Base-by-base conservation (phyloP, 169 alveolate species). In the Plasmodium fragile region DNA sequence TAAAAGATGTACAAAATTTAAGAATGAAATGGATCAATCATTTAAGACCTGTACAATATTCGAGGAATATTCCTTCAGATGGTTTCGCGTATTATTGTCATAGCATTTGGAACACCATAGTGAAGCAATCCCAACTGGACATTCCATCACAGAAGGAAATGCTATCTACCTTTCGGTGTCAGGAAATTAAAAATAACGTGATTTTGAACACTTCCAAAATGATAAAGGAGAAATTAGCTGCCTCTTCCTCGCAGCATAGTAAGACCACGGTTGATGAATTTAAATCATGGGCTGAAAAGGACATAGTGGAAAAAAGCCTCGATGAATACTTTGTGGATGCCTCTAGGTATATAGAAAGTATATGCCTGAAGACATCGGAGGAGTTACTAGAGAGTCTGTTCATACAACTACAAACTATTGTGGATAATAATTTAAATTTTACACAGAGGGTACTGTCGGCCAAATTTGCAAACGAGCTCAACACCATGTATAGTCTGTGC, bases 91-190 rank as follows among this genome's bases (percentile, higher is more conserved):
- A 91, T 71, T 98, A 97, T 82, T 92, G 96, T 34, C 65, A 83
- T 83, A 94, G 89, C 78, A 90, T 96, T 28, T 91, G 96, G 97
- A 95, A 96, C 43, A 96, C 98, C 22, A 97, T 97, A 4, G 96
- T 93, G 93, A 95, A 97, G 83, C 98, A 96, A 95, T 92, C 95
- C n/a, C 98, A 97, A 53, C 80, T 97, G 93, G 97, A 97, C 81
- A 97, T 97, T 45, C 98, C 98, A 22, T 91, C 97, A 2, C 98
- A 96, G 92, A 95, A 96, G 85, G 98, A 97, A 81, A 97, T 97
- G 98, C 94, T 97, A 52, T 96, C 98, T 43, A 96, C 95, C 32
- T 96, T 95, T 92, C 81, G 98, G 36, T 97, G 98, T 81, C 96
- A 96, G 39, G 98, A 97, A 81, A 95, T 97, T 53, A 97, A 97